These are phyloP conservation scores for Pseudocercospora vitis DNA, from an alignment of 2,329 filamentous ascomycete genomes.

Conservation along the genomic window DNA sequence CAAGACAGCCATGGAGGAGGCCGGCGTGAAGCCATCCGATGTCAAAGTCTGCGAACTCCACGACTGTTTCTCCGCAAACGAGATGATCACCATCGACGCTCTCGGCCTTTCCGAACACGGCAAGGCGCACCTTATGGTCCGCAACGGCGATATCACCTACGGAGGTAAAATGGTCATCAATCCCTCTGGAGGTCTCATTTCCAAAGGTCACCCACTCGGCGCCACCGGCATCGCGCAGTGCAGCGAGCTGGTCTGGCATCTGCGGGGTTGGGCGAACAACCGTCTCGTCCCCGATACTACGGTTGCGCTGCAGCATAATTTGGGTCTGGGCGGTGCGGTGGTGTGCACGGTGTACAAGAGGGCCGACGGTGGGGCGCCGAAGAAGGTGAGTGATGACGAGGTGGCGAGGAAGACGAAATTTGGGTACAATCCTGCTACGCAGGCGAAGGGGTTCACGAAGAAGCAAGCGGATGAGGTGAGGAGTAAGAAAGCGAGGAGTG, in stretches of 20 bases:
- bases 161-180: constrained; percentile 60
- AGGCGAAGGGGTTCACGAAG: constrained; percentile 82
- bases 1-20: constrained; percentile 68
- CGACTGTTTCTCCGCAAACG: constrained; percentile 94
- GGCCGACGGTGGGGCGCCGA: constrained; percentile 69
- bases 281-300: constrained; percentile 67
- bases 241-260: constrained; percentile 91
- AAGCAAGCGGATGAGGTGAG: constrained; percentile 69
- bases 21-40: constrained; percentile 64
- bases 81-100: constrained; percentile 86
- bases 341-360: constrained; percentile 88
- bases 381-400: constrained; percentile 59
- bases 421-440: constrained; percentile 90
- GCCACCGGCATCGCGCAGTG: constrained; percentile 95
- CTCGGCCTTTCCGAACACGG: constrained; percentile 74
- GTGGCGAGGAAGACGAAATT: constrained; percentile 67
- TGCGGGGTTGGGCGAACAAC: constrained; percentile 96
- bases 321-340: constrained; percentile 84
- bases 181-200: constrained; percentile 76
- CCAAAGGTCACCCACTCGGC: constrained; percentile 91
- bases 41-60: constrained; percentile 87
- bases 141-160: constrained; percentile 87
- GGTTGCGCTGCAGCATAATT: constrained; percentile 83
- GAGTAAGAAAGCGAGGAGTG: constrained; percentile 64
- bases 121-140: constrained; percentile 88